Percentiles rank a stretch among this genome's conserved stretches.
Evolutionary conservation across 139 green algal genomes (phyloP).

Genomic region (Gonium pectorale): DNA sequence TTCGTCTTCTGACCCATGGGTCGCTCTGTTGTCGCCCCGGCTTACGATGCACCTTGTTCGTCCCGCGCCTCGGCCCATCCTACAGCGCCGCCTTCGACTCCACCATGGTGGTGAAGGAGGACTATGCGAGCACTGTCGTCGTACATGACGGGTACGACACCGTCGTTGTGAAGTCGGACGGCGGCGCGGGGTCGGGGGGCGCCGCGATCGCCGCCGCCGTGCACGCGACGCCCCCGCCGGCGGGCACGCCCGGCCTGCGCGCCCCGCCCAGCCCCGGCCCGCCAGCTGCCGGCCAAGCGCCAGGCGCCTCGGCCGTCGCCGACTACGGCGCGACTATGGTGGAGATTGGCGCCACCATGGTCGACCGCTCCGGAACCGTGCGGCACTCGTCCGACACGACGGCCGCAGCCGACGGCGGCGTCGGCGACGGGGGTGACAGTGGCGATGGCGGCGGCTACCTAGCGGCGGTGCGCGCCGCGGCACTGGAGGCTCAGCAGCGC

Average conservation of each 20-base stretch:
- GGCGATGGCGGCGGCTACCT: slow-evolving; percentile 37
- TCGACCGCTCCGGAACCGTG: not conserved
- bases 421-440: not conserved
- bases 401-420: not conserved
- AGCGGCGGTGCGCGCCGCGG: slow-evolving; percentile 43
- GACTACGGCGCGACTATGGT: too few species aligned
- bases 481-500: slow-evolving; percentile 20
- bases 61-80: too few species aligned
- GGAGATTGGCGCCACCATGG: not conserved
- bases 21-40: too few species aligned
- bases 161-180: not conserved
- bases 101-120: not conserved
- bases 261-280: too few species aligned
- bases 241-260: too few species aligned
- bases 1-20: too few species aligned
- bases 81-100: slow-evolving; percentile 36
- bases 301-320: too few species aligned
- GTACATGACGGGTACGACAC: slow-evolving; percentile 39
- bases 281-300: too few species aligned
- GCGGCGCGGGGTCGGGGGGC: not conserved
- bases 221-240: too few species aligned
- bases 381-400: not conserved
- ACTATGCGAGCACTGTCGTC: slow-evolving; percentile 26
- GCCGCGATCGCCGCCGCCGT: not conserved
- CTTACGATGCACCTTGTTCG: too few species aligned